Evolutionary conservation across 306 rosid genomes (phyloP), one percentile per base, ranked within the genome.

Genomic region (Malus orientalis): DNA sequence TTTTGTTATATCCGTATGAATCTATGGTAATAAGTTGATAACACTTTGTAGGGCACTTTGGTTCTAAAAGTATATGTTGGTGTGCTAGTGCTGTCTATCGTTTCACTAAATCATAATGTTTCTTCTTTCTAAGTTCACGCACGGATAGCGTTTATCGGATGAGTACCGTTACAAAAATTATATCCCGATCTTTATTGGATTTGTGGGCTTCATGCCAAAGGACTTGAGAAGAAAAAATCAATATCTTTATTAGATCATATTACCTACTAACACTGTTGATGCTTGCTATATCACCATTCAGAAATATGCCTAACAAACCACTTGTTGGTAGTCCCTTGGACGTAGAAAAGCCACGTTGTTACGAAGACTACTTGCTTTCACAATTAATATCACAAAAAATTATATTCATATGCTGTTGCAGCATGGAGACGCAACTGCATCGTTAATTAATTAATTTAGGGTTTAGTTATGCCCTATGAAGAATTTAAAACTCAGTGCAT

Each of bases 81-180:
- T 23, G 67, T 69, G 76, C 71, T 70, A 82, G 82, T 89, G 88
- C 84, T 74, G 19, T 82, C 79, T 76, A 79, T 79, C 87, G 73
- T 73, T 84, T 70, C 74, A 69, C 6, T 69, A 83, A 83, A 74
- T 30, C 64, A 69, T 74, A 57, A 22, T 68, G 59, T 63, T 25
- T 29, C 55, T 62, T 72, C 29, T 67, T 81, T 64, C 73, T 30
- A 55, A 40, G 76, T 71, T 69, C 72, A 76, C 58, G 69, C 59
- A 57, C 9, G 78, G 78, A 81, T 80, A 84, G 71, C 71, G 76
- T 7, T 7, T 7, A 36, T 36, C 9, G 42, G 42, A 36, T 36
- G 42, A 1, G 9, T 36, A 36, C 42, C 42, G 42, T 36, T 9
- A 6, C 2, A 1, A 36, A 36, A 36, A 36, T 36, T 36, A 7